Base-by-base conservation (phyloP, 2,329 filamentous ascomycete genomes). In the Hypoxylon sp. region DNA sequence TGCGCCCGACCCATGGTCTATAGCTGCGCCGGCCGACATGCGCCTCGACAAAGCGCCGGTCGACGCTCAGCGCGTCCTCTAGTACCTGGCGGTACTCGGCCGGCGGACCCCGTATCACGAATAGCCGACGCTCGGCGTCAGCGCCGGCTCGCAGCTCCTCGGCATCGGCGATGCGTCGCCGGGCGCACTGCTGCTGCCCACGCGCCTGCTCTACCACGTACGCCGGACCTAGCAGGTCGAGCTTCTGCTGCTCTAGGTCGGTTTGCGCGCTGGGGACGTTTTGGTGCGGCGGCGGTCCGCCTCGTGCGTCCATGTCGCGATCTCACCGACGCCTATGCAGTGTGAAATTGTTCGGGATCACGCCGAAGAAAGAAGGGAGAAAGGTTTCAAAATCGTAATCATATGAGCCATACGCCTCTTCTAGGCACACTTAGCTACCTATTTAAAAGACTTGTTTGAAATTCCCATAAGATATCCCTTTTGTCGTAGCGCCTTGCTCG, bases 21-120 rank as follows among this genome's bases (percentile, higher is more conserved):
- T 73, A 70, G 13, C 58, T 50, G 29, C 67, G 61, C 17, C 72
- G 62, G 5, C 57, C 51, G 1, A 62, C 65, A 48, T 75, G 70
- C 4, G 73, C 72, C 3, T 71, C 67, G 40, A 75, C 26, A 41
- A 76, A 73, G 3, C 50, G 62, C n/a, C 64, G 55, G 35, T 73
- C 71, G 20, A 76, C 51, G 18, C 50, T 64, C 11, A 71, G 40
- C 11, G 58, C 31, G 10, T 63, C 64, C 20, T 59, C 54, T 10
- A 75, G 46, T 2, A 64, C 63, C 2, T 67, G 59, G 1, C 66
- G n/a, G 17, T 67, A 68, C 2, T 66, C 63, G 8, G 31, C 24
- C 1, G 65, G 62, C 9, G 68, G 53, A 29, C 69, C 68, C 17
- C 64, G 66, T 3, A 75, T 13, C 3, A 73, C 66, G 24, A 73